phyloP scores from a whole-genome alignment of 805 yeast genomes.

The Wickerhamiella nectarea region DNA sequence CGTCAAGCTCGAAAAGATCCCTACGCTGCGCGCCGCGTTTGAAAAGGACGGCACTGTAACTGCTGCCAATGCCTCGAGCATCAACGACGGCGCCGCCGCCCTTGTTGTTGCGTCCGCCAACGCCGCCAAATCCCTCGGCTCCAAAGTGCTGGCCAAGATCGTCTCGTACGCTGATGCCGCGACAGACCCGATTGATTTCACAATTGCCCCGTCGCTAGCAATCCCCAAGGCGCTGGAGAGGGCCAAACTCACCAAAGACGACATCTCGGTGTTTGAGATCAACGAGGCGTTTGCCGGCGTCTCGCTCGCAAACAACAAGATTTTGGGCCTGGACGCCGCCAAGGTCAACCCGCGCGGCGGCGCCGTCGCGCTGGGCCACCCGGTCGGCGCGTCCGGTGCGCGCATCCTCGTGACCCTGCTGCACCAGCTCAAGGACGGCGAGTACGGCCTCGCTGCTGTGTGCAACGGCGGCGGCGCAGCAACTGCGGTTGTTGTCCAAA shows the following conservation, averaged over 20 bases:
- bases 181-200: constrained; percentile 78
- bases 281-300: constrained; percentile 97
- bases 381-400: constrained; percentile 89
- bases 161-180: constrained; percentile 96
- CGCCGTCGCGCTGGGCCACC: constrained; percentile 89
- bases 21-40: constrained; percentile 76
- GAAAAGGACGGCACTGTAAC: constrained; percentile 90
- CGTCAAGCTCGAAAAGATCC: constrained; percentile 57
- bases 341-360: constrained; percentile 85
- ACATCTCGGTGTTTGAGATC: constrained; percentile 75
- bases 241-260: constrained; percentile 48
- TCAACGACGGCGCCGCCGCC: constrained; percentile 95
- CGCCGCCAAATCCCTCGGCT: constrained; percentile 60
- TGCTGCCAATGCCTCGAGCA: constrained; percentile 86
- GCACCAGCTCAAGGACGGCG: constrained; percentile 44
- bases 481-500: constrained; percentile 75
- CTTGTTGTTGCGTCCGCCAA: constrained; percentile 67
- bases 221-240: constrained; percentile 83
- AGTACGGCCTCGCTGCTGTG: constrained; percentile 81
- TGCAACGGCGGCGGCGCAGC: constrained; percentile 99
- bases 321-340: constrained; percentile 45
- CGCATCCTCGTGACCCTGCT: constrained; percentile 53
- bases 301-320: constrained; percentile 68
- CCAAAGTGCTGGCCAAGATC: constrained; percentile 61
- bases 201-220: constrained; percentile 87